Conservation (phyloP, 306 rosid genomes). For the Lathyrus sativus region DNA sequence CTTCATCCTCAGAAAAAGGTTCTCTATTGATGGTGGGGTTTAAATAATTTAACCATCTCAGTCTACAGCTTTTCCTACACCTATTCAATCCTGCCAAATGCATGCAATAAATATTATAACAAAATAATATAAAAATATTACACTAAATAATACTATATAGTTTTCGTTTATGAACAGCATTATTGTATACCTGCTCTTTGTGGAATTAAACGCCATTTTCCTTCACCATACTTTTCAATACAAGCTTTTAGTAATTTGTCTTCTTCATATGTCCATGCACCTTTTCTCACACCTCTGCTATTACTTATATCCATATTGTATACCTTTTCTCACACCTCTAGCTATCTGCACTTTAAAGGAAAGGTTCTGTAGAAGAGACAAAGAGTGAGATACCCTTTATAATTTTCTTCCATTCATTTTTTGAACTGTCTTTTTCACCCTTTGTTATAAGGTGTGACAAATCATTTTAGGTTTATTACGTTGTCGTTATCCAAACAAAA, state of each 20-base stretch:
- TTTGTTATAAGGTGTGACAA: not conserved
- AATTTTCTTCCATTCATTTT: too few relatives aligned
- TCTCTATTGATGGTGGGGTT: not conserved
- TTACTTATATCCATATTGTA: not conserved
- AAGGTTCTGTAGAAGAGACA: too few relatives aligned
- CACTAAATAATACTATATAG: too few relatives aligned
- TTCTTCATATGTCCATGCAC: slow-evolving; percentile 11
- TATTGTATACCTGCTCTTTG: not conserved
- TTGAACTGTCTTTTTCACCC: too few relatives aligned
- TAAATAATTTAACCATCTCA: slow-evolving; percentile 18
- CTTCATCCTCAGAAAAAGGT: slow-evolving; percentile 8
- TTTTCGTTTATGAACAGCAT: too few relatives aligned
- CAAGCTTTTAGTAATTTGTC: not conserved
- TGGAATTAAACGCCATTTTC: slow-evolving; percentile 16
- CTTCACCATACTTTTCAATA: not conserved
- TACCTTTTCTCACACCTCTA: too few relatives aligned
- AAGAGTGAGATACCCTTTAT: too few relatives aligned
- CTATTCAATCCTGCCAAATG: slow-evolving; percentile 8
- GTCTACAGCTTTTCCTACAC: slow-evolving; percentile 21
- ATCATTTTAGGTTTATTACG: too few relatives aligned
- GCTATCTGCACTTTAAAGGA: too few relatives aligned
- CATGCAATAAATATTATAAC: not conserved
- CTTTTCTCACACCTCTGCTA: not conserved
- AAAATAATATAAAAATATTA: not conserved
- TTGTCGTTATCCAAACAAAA: too few relatives aligned